A percentile compares a stretch with the other conserved stretches of the same genome.
Conservation (phyloP, 257 asterid genomes). For the Linaria vulgaris region DNA sequence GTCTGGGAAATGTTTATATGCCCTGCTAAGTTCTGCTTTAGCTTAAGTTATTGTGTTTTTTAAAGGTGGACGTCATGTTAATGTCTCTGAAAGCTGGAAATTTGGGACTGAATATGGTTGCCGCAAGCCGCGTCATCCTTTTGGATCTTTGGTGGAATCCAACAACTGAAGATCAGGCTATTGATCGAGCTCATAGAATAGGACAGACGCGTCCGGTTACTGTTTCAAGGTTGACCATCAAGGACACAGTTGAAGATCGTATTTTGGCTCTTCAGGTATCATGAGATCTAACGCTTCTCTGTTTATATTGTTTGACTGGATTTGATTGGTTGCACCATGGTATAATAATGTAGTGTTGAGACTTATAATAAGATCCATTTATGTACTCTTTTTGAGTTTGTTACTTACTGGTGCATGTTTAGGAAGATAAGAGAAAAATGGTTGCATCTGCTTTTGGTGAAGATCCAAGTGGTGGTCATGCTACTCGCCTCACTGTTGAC, state of each 20-base stretch:
- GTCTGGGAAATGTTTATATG: background rate
- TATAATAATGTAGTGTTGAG: background rate
- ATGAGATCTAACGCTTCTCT: background rate
- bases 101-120: constrained; percentile 98
- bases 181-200: constrained; percentile 97
- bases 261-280: constrained; percentile 91
- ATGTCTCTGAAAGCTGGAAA: constrained; percentile 99
- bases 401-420: constrained; percentile 23
- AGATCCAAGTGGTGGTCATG: constrained; percentile 74
- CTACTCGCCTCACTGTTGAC: constrained; percentile 60
- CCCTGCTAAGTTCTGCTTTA: constrained; percentile 4
- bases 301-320: background rate
- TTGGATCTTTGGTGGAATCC: constrained; percentile 99
- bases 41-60: constrained; percentile 19
- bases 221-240: constrained; percentile 82
- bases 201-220: constrained; percentile 95
- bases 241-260: constrained; percentile 94
- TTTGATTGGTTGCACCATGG: constrained; percentile 2
- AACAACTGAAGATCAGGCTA: constrained; percentile 96
- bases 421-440: constrained; percentile 98
- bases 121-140: constrained; percentile 91
- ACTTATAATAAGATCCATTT: too few species aligned
- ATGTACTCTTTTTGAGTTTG: too few species aligned
- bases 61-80: constrained; percentile 93
- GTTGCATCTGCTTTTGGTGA: constrained; percentile 98